Evolutionary conservation across 352 stramenopile species (phyloP), one percentile per base, ranked within the genome.

Genomic region (Aphanomyces invadans): DNA sequence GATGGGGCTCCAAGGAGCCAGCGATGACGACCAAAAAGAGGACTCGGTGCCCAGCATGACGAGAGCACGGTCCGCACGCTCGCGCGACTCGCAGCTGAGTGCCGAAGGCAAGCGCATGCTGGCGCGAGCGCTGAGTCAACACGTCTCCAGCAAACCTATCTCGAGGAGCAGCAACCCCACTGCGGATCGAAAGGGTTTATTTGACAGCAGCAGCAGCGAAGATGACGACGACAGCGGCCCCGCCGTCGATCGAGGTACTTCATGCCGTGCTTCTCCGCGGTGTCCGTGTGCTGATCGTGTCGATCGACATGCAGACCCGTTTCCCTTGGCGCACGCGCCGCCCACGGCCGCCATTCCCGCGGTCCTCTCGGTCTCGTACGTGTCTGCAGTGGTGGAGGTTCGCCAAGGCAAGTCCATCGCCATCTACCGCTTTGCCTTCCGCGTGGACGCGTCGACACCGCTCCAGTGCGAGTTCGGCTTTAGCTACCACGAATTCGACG

Each of bases 151-250:
- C 62, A n/a, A 78, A 73, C 28, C 36, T 15, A 42, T 42, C 15
- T 15, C 36, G 7, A 42, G 7, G 7, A 42, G 7, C 36, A 7
- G 15, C 36, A 42, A 7, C 36, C 36, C 36, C 36, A 15, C 36
- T 42, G 15, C 15, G 15, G 15, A 65, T 52, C 77, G 83, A 1
- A 88, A 77, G 51, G 83, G 83, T 4, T 68, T 94, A 1, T 94
- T 94, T 71, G 85, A 94, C 67, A 84, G 90, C 36, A 94, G 83
- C 55, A 85, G 74, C 72, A 85, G 76, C 38, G 76, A 76, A 7
- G 66, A 78, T 2, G 71, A 75, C 31, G 76, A 81, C 51, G 73
- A 76, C 39, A 72, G 72, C 38, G 53, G 63, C 39, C 75, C 71
- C 32, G 67, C 74, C 54, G 71, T 70, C 3, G 69, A 74, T 29